Percentiles rank a stretch among this genome's conserved stretches.
phyloP scores from a whole-genome alignment of 1,284 basidiomycete species.

The Leccinum discolor region DNA sequence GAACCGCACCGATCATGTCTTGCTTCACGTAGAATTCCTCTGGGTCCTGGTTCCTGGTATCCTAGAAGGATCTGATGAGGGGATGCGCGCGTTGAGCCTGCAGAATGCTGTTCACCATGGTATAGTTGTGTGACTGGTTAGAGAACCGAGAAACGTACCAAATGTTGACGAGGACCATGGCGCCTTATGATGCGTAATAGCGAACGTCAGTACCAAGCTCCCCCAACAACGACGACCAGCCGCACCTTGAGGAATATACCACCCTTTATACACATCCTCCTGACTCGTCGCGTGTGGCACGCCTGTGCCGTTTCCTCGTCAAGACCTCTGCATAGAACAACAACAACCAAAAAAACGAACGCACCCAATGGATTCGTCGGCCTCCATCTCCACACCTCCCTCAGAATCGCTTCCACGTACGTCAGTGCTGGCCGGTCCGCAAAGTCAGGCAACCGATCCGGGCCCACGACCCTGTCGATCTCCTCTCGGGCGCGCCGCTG shows the following conservation, averaged over 20 bases:
- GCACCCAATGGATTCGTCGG: slow-evolving; percentile 5
- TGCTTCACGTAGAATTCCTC: slow-evolving; percentile 96
- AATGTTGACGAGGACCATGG: slow-evolving; percentile 4
- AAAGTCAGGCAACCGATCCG: slow-evolving; percentile 8
- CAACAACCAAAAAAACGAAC: too few relatives aligned
- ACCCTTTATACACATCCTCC: neutral
- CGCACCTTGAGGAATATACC: slow-evolving; percentile 4
- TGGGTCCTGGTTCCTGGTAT: slow-evolving; percentile 78
- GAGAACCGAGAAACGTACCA: neutral
- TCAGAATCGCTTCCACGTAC: slow-evolving; percentile 9
- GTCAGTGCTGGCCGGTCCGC: slow-evolving; percentile 4
- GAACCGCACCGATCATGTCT: slow-evolving; percentile 84
- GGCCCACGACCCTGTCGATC: slow-evolving; percentile 8
- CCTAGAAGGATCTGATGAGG: slow-evolving; percentile 41
- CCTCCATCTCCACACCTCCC: slow-evolving; percentile 11
- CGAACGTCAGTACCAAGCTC: neutral
- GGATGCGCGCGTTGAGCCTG: neutral
- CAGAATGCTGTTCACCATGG: slow-evolving; percentile 20
- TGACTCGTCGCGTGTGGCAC: slow-evolving; percentile 3
- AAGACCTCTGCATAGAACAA: too few relatives aligned
- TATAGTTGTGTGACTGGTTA: neutral
- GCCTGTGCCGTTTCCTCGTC: neutral
- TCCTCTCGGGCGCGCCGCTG: slow-evolving; percentile 10
- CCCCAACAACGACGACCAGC: neutral
- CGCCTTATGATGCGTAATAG: neutral